Conservation (phyloP, 2,329 filamentous ascomycete genomes). For the Pestalotiopsis sp. region DNA sequence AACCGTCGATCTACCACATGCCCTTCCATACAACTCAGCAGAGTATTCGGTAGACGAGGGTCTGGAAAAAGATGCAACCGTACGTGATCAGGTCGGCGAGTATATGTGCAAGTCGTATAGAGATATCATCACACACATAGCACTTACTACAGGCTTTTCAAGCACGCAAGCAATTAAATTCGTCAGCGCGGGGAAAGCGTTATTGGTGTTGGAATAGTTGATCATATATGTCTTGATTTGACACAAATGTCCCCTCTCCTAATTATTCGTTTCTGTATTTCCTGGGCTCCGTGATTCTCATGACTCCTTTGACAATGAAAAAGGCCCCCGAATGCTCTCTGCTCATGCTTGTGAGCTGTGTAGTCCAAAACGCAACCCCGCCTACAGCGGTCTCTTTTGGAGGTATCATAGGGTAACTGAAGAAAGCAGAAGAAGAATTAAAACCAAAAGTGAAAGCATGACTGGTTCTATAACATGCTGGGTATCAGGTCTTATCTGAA, state of each 20-base stretch:
- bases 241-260: not conserved
- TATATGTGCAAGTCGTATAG: no score
- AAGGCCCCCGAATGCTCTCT: not conserved
- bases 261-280: slow-evolving; percentile 4
- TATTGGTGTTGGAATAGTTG: not conserved
- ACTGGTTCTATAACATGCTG: not conserved
- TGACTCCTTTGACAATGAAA: not conserved
- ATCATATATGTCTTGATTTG: slow-evolving; percentile 6
- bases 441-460: not conserved
- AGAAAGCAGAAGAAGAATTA: slow-evolving; percentile 11
- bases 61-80: no score
- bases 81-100: no score
- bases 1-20: no score
- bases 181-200: not conserved
- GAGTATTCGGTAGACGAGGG: no score
- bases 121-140: no score
- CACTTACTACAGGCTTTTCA: not conserved
- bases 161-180: not conserved
- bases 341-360: not conserved
- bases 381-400: slow-evolving; percentile 14
- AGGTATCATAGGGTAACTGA: slow-evolving; percentile 17
- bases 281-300: slow-evolving; percentile 3
- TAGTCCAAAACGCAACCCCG: slow-evolving; percentile 2
- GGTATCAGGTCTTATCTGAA: slow-evolving; percentile 60
- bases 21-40: not conserved